These are phyloP conservation scores for Ustilaginoidea virens DNA, from an alignment of 2,329 filamentous ascomycete genomes.

Conservation along the genomic window DNA sequence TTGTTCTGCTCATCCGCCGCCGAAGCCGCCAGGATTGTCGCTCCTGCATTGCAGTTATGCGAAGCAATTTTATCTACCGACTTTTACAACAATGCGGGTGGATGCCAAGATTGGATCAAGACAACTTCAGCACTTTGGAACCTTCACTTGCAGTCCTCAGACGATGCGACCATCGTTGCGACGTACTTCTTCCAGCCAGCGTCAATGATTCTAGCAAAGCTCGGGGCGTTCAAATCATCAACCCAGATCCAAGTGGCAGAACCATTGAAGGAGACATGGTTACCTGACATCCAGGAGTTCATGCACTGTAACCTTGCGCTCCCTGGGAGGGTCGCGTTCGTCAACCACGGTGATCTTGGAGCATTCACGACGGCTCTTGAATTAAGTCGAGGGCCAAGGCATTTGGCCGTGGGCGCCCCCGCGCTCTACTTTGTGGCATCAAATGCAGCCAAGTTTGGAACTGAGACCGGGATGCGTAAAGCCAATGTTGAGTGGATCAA, in stretches of 20 bases:
- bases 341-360: constrained; percentile 25
- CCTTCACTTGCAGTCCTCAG: constrained; percentile 33
- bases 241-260: constrained; percentile 5
- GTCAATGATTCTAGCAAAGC: constrained; percentile 22
- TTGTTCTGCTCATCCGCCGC: constrained; percentile 34
- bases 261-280: constrained; percentile 22
- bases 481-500: constrained; percentile 23
- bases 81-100: constrained; percentile 17
- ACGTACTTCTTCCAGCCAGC: constrained; percentile 25
- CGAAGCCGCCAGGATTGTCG: constrained; percentile 30
- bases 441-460: constrained; percentile 10
- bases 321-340: constrained; percentile 31
- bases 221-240: constrained; percentile 17
- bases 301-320: constrained; percentile 35
- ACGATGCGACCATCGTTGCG: constrained; percentile 33
- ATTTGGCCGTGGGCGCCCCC: constrained; percentile 21
- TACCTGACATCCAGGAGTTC: constrained; percentile 29
- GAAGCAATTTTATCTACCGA: constrained; percentile 19
- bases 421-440: constrained; percentile 29
- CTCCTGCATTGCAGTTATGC: constrained; percentile 31
- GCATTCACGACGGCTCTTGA: constrained; percentile 25
- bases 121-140: constrained; percentile 34
- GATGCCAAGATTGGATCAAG: constrained; percentile 30
- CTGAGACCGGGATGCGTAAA: constrained; percentile 16
- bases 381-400: constrained; percentile 18